Evolutionary conservation across 164 flowering plant genomes (phyloP).

Genomic region (Stephania yunnanensis): DNA sequence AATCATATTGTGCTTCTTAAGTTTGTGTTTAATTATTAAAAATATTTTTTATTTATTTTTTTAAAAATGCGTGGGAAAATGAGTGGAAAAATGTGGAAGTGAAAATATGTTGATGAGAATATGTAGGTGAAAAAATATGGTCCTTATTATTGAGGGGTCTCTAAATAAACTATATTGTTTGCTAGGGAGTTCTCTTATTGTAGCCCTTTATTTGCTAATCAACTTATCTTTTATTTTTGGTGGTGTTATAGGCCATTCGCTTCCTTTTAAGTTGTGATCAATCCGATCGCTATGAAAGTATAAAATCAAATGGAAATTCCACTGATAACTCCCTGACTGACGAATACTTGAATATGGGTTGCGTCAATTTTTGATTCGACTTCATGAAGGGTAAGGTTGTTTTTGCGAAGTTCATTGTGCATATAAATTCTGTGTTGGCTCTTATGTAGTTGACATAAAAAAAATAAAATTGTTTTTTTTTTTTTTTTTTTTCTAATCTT

Average conservation of each 20-base stretch:
- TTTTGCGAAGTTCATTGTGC: neutral
- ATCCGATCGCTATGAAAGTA: slow-evolving; percentile 35
- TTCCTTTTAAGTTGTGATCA: slow-evolving; percentile 44
- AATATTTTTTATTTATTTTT: too few relatives aligned
- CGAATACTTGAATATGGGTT: slow-evolving; percentile 48
- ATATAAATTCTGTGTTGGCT: too few relatives aligned
- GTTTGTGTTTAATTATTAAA: too few relatives aligned
- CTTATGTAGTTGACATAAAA: too few relatives aligned
- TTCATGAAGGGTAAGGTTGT: slow-evolving; percentile 40
- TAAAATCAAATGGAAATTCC: slow-evolving; percentile 37
- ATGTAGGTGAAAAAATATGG: too few relatives aligned
- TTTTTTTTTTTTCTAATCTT: too few relatives aligned
- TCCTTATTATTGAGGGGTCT: too few relatives aligned
- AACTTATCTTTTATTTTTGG: slow-evolving; percentile 4
- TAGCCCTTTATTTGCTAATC: neutral
- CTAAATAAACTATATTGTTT: too few relatives aligned
- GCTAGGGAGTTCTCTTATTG: neutral
- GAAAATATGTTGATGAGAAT: too few relatives aligned
- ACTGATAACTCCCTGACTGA: slow-evolving; percentile 39
- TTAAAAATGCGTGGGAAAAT: too few relatives aligned
- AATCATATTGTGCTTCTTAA: too few relatives aligned
- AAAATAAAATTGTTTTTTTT: neutral
- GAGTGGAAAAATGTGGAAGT: too few relatives aligned
- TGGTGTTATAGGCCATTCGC: slow-evolving; percentile 46
- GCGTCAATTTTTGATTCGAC: slow-evolving; percentile 36